Conservation (phyloP, 768 basidiomycete species). For the Agaricus sinodeliciosus region DNA sequence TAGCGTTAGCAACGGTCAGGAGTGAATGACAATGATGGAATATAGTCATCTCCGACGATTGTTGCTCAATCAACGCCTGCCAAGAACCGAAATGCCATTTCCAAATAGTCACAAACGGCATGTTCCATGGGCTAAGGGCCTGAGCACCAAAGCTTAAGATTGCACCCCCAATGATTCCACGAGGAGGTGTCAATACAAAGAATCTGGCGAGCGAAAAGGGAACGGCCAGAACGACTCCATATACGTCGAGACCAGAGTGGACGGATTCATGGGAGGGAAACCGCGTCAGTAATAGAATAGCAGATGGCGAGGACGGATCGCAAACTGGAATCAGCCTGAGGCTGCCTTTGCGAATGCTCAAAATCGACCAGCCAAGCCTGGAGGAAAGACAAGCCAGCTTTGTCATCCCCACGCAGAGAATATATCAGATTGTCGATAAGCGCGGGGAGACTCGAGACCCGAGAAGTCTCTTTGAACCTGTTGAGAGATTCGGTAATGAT, state of each 20-base stretch:
- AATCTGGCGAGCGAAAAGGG: slow-evolving; percentile 24
- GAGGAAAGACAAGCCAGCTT: slow-evolving; percentile 13
- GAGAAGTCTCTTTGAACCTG: slow-evolving; percentile 9
- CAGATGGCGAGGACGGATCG: slow-evolving; percentile 18
- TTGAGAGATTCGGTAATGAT: slow-evolving; percentile 16
- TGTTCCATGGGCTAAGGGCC: slow-evolving; percentile 19
- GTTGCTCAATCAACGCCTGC: slow-evolving; percentile 6
- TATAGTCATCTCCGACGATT: neutral
- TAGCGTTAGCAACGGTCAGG: neutral
- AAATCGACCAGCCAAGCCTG: neutral
- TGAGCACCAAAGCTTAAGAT: slow-evolving; percentile 27
- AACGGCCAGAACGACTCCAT: slow-evolving; percentile 15
- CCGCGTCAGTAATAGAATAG: slow-evolving; percentile 20
- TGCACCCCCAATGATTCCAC: slow-evolving; percentile 24
- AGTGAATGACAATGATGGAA: neutral
- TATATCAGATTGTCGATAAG: slow-evolving; percentile 20
- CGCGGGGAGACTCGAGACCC: slow-evolving; percentile 19
- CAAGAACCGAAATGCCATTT: slow-evolving; percentile 24
- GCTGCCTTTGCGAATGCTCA: slow-evolving; percentile 1
- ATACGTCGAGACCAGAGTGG: slow-evolving; percentile 14
- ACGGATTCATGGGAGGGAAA: slow-evolving; percentile 20
- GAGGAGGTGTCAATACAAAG: slow-evolving; percentile 22
- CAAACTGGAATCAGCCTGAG: slow-evolving; percentile 7
- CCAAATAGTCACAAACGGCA: slow-evolving; percentile 24
- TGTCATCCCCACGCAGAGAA: slow-evolving; percentile 24